Percentiles rank a stretch among this genome's conserved stretches.
Conservation (phyloP, 768 basidiomycete species). For the Rickenella mellea region DNA sequence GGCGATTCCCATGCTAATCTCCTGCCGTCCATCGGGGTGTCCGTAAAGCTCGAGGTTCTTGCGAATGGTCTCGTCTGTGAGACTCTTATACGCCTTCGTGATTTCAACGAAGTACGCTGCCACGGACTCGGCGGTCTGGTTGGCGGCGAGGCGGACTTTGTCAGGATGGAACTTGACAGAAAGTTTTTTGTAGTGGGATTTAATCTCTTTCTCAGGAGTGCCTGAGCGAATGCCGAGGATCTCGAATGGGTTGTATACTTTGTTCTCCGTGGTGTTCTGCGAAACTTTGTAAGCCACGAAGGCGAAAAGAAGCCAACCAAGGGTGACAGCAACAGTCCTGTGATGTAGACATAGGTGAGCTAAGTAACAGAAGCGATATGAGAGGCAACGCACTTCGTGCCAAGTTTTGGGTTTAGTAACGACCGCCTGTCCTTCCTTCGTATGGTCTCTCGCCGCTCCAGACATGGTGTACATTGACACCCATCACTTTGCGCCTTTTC, state of each 20-base stretch:
- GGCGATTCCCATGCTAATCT: slow-evolving; percentile 89
- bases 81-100: slow-evolving; percentile 96
- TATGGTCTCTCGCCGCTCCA: slow-evolving; percentile 40
- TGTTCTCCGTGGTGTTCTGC: slow-evolving; percentile 47
- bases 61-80: slow-evolving; percentile 89
- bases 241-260: slow-evolving; percentile 88
- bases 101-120: slow-evolving; percentile 83
- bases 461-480: slow-evolving; percentile 56
- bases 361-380: slow-evolving; percentile 3
- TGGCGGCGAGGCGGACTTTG: slow-evolving; percentile 77
- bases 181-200: slow-evolving; percentile 88
- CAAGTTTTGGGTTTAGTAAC: slow-evolving; percentile 36
- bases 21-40: slow-evolving; percentile 95
- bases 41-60: slow-evolving; percentile 85
- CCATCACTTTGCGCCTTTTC: slow-evolving; percentile 29
- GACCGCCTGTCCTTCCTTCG: slow-evolving; percentile 35
- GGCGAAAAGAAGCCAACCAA: slow-evolving; percentile 69
- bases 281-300: slow-evolving; percentile 60
- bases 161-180: slow-evolving; percentile 92
- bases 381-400: slow-evolving; percentile 35
- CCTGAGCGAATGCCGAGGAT: slow-evolving; percentile 71
- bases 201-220: slow-evolving; percentile 81
- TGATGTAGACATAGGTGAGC: neutral
- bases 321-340: slow-evolving; percentile 50
- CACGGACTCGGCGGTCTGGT: slow-evolving; percentile 81